Conservation (phyloP, 2,329 filamentous ascomycete species). For the Ustulina deusta region DNA sequence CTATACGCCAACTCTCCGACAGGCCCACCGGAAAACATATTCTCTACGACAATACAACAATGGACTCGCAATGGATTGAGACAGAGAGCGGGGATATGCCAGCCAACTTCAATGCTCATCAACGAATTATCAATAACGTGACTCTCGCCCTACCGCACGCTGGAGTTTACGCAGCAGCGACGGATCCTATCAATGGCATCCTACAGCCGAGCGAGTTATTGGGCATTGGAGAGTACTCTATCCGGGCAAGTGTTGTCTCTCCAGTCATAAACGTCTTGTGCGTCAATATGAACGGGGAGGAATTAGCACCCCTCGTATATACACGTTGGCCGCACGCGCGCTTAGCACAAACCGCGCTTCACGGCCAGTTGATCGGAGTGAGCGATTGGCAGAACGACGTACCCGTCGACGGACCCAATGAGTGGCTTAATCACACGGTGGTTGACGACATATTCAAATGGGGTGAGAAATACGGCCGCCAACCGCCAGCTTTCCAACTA, state of each 20-base stretch:
- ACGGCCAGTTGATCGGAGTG: slow-evolving; percentile 51
- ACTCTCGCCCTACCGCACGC: slow-evolving; percentile 82
- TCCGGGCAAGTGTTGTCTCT: slow-evolving; percentile 76
- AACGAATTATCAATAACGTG: slow-evolving; percentile 78
- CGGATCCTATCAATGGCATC: slow-evolving; percentile 71
- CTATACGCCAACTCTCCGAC: slow-evolving; percentile 54
- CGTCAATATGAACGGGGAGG: slow-evolving; percentile 69
- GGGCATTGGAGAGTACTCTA: slow-evolving; percentile 75
- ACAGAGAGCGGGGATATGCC: slow-evolving; percentile 64
- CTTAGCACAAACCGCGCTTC: slow-evolving; percentile 52
- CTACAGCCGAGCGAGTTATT: slow-evolving; percentile 74
- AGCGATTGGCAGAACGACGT: slow-evolving; percentile 56
- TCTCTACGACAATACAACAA: slow-evolving; percentile 78
- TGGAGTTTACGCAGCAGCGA: slow-evolving; percentile 73
- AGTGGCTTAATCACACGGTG: slow-evolving; percentile 66
- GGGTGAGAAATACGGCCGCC: slow-evolving; percentile 64
- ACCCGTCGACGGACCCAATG: slow-evolving; percentile 46
- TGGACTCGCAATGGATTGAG: slow-evolving; percentile 77
- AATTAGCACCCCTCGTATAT: slow-evolving; percentile 75
- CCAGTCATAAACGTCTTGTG: slow-evolving; percentile 80
- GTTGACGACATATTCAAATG: slow-evolving; percentile 80
- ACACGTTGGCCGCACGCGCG: slow-evolving; percentile 65
- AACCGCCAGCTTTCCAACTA: slow-evolving; percentile 65
- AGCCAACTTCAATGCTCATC: slow-evolving; percentile 60
- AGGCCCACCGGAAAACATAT: slow-evolving; percentile 72